phyloP scores from a whole-genome alignment of 2,329 filamentous ascomycete genomes.

The Colletotrichum tofieldiae region DNA sequence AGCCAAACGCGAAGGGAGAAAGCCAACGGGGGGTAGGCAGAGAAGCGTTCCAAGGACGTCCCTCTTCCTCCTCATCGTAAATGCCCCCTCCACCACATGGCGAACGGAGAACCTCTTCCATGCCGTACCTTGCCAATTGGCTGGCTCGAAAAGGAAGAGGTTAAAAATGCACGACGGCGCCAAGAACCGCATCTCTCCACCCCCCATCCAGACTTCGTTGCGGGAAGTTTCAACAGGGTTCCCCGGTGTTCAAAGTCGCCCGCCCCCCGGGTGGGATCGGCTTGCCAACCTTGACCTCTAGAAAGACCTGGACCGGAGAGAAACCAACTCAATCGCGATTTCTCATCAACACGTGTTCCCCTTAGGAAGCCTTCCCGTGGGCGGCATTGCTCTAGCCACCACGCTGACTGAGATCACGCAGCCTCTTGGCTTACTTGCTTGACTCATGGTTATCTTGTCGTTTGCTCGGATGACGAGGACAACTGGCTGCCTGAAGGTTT shows the following conservation, averaged over 20 bases:
- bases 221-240: constrained; percentile 35
- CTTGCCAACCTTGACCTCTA: background rate
- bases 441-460: background rate
- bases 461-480: background rate
- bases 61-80: background rate
- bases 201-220: constrained; percentile 30
- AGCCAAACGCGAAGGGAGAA: background rate
- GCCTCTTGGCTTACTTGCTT: background rate
- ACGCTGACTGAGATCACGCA: background rate
- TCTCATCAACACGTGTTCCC: background rate
- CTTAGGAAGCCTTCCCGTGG: background rate
- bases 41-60: background rate
- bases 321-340: background rate
- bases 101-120: constrained; percentile 1
- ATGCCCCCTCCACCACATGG: constrained; percentile 13
- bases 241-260: constrained; percentile 14
- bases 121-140: background rate
- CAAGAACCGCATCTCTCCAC: constrained; percentile 24
- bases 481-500: background rate
- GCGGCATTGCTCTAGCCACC: background rate
- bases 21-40: background rate
- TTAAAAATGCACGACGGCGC: background rate
- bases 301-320: background rate
- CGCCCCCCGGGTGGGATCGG: background rate
- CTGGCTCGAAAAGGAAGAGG: background rate